Percentiles rank a stretch among this genome's conserved stretches.
Conservation (phyloP, 2,329 filamentous ascomycete genomes). For the Fusarium equiseti region DNA sequence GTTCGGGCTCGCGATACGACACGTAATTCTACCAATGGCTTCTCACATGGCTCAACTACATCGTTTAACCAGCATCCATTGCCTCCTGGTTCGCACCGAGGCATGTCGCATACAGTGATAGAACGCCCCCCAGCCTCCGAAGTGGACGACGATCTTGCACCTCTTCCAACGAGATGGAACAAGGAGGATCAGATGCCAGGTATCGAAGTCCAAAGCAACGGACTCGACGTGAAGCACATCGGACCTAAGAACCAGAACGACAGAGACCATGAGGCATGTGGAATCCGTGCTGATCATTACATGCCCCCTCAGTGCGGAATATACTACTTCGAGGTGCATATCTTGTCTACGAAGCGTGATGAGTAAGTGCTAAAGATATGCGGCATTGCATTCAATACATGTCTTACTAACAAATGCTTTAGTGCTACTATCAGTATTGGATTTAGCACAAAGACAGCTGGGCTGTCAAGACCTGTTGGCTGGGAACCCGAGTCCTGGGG, state of each 20-base stretch:
- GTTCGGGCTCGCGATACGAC: constrained; percentile 62
- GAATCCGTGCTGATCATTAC: constrained; percentile 83
- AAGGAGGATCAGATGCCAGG: constrained; percentile 78
- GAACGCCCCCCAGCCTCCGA: constrained; percentile 75
- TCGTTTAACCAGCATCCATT: constrained; percentile 55
- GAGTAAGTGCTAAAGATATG: constrained; percentile 60
- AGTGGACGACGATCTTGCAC: constrained; percentile 69
- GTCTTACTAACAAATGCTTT: constrained; percentile 18
- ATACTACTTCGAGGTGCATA: constrained; percentile 87
- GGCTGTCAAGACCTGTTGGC: constrained; percentile 69
- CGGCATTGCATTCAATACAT: not conserved
- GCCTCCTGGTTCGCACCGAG: constrained; percentile 71
- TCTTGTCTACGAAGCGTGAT: constrained; percentile 64
- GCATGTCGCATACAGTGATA: constrained; percentile 85
- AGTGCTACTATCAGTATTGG: constrained; percentile 73
- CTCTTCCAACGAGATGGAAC: constrained; percentile 86
- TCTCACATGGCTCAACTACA: constrained; percentile 59
- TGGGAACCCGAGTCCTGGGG: constrained; percentile 78
- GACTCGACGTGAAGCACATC: constrained; percentile 75
- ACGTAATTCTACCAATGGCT: constrained; percentile 36
- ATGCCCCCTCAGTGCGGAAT: constrained; percentile 93
- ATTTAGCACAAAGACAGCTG: constrained; percentile 67
- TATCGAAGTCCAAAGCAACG: constrained; percentile 80
- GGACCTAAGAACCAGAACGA: constrained; percentile 61
- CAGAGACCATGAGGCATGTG: constrained; percentile 79